These are phyloP conservation scores for Nicotiana sylvestris DNA, from an alignment of 257 asterid species.

Conservation along the genomic window DNA sequence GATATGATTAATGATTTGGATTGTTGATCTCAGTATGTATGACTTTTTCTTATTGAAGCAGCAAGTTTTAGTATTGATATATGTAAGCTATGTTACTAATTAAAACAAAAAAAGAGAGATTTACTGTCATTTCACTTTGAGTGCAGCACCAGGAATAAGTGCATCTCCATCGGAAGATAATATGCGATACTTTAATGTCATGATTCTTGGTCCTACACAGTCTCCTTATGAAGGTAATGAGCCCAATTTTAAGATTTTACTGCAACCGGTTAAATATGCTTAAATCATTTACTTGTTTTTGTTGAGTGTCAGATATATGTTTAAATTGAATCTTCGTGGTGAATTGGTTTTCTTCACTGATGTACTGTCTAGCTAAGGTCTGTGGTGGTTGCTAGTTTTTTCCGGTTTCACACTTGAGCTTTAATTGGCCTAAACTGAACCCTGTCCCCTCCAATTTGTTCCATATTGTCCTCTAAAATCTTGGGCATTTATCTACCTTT, in stretches of 20 bases:
- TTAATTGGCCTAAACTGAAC: not conserved
- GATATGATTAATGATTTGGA: not conserved
- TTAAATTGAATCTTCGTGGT: not conserved
- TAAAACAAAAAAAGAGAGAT: not conserved
- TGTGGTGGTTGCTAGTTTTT: not conserved
- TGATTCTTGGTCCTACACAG: conserved; percentile 98
- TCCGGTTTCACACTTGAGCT: not conserved
- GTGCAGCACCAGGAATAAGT: conserved; percentile 98
- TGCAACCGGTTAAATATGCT: not conserved
- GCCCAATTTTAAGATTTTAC: not conserved
- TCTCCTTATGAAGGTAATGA: conserved; percentile 94
- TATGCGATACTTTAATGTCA: conserved; percentile 96
- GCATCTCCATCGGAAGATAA: conserved; percentile 98
- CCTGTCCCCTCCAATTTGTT: not conserved
- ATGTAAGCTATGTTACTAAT: not conserved
- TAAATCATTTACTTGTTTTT: not conserved
- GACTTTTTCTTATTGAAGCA: not conserved
- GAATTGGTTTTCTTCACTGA: not conserved
- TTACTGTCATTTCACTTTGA: conserved; percentile 20
- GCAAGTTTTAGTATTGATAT: not conserved
- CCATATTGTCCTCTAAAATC: not conserved
- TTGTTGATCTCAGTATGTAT: not conserved
- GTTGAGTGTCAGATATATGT: not conserved
- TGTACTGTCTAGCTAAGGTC: not conserved
- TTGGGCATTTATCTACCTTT: not conserved